These are phyloP conservation scores for Phoma sp. DNA, from an alignment of 2,329 filamentous ascomycete species.

Conservation along the genomic window DNA sequence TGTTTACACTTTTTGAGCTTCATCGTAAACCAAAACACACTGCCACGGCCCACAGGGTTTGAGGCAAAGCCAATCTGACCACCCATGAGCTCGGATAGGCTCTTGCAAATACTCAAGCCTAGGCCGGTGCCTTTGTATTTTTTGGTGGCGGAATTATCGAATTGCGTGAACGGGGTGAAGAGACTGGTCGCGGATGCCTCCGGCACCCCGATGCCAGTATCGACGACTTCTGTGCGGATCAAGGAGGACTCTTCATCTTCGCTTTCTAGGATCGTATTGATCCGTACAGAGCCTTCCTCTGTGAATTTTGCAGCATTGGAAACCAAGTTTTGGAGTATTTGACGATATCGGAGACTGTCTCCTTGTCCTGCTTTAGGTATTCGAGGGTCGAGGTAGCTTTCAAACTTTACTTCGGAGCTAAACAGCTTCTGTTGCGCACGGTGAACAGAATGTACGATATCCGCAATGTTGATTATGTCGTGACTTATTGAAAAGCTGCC, in stretches of 20 bases:
- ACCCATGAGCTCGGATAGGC: conserved; percentile 62
- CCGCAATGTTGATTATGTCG: conserved; percentile 58
- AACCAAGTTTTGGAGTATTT: conserved; percentile 68
- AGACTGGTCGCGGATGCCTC: conserved; percentile 54
- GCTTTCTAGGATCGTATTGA: conserved; percentile 50
- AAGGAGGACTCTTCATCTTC: conserved; percentile 54
- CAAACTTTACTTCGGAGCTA: conserved; percentile 56
- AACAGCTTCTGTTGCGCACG: conserved; percentile 58
- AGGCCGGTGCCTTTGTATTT: conserved; percentile 63
- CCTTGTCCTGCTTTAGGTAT: conserved; percentile 61
- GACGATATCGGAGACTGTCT: conserved; percentile 66
- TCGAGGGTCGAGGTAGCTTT: conserved; percentile 52
- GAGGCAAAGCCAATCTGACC: conserved; percentile 58
- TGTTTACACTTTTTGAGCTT: conserved; percentile 41
- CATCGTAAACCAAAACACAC: conserved; percentile 60
- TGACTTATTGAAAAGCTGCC: conserved; percentile 64
- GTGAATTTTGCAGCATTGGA: conserved; percentile 69
- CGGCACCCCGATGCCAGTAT: conserved; percentile 63
- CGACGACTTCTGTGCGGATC: conserved; percentile 60
- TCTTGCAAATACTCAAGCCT: conserved; percentile 65
- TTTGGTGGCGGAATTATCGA: conserved; percentile 61
- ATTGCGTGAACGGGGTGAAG: conserved; percentile 64
- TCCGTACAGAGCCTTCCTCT: conserved; percentile 59
- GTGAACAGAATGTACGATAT: conserved; percentile 57
- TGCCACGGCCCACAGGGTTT: conserved; percentile 57